Evolutionary conservation across 2,329 filamentous ascomycete species (phyloP).

Genomic region (Verticillium nonalfalfae): DNA sequence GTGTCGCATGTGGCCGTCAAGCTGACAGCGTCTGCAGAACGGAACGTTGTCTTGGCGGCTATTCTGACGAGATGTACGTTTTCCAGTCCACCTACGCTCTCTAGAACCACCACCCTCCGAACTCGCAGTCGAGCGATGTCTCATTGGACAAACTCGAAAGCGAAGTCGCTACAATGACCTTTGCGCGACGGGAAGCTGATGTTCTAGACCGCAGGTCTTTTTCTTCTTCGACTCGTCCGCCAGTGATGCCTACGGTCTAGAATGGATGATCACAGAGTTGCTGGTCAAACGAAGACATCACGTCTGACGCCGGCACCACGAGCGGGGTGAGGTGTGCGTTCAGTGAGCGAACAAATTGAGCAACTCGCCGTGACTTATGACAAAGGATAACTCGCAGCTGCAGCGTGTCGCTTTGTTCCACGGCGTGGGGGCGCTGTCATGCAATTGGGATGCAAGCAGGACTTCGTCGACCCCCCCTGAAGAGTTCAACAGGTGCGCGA

Average conservation of each 20-base stretch:
- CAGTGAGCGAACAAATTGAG: background rate
- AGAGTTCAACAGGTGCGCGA: no score
- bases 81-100: no score
- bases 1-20: background rate
- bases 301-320: background rate
- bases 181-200: background rate
- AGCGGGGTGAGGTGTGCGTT: background rate
- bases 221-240: slow-evolving; percentile 9
- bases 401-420: background rate
- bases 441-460: slow-evolving; percentile 1
- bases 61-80: no score
- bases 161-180: slow-evolving; percentile 10
- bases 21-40: background rate
- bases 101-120: no score
- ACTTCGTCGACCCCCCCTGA: background rate
- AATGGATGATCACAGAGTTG: slow-evolving; percentile 10
- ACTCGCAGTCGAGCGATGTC: background rate
- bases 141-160: slow-evolving; percentile 5
- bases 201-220: slow-evolving; percentile 1
- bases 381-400: background rate
- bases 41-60: background rate
- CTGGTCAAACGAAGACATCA: background rate
- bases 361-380: background rate
- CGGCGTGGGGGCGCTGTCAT: slow-evolving; percentile 5
- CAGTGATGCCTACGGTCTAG: slow-evolving; percentile 3